Evolutionary conservation across 2,329 filamentous ascomycete species (phyloP), one percentile per base, ranked within the genome.

Genomic region (Aspergillus fumigatus): DNA sequence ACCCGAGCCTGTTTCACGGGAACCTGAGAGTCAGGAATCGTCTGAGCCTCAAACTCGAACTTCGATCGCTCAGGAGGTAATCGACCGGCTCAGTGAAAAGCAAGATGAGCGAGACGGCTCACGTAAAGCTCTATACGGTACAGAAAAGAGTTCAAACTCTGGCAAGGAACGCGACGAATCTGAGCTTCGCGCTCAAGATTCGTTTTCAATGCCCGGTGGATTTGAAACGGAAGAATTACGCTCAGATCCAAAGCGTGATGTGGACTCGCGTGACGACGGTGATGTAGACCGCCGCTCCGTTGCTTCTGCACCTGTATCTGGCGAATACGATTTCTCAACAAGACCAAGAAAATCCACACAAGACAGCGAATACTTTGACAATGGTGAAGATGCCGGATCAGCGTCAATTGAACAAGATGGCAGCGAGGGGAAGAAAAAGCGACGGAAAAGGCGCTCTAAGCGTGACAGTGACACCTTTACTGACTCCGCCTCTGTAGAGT

Each of bases 401-500:
- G 32, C 52, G 7, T 32, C 56, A 25, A 26, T 48, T 7, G 64
- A 57, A 26, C 60, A 40, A 8, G 62, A 61, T 25, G 58, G 49
- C 21, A 53, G 32, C 9, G 64, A 64, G 9, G 65, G 60, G n/a
- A 68, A 64, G 59, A 66, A 62, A 51, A 65, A 62, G 48, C 59
- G 63, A 7, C 62, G 63, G 10, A 71, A 67, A 57, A 65, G 61
- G 53, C 66, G 62, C 48, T 68, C 66, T 1, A 70, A 65, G 60
- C 62, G 57, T 40, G 65, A 62, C 32, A 66, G 58, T 48, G 67
- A 65, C 38, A 62, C 62, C 27, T 67, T 74, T 55, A 75, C 78
- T 48, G 74, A 77, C 43, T 60, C 69, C 19, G 63, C 64, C 4
- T 76, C 73, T 7, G 67, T 72, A 4, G 62, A 67, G 5, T 73